phyloP scores from a whole-genome alignment of 1,284 basidiomycete genomes.

The Wallemia mellicola region DNA sequence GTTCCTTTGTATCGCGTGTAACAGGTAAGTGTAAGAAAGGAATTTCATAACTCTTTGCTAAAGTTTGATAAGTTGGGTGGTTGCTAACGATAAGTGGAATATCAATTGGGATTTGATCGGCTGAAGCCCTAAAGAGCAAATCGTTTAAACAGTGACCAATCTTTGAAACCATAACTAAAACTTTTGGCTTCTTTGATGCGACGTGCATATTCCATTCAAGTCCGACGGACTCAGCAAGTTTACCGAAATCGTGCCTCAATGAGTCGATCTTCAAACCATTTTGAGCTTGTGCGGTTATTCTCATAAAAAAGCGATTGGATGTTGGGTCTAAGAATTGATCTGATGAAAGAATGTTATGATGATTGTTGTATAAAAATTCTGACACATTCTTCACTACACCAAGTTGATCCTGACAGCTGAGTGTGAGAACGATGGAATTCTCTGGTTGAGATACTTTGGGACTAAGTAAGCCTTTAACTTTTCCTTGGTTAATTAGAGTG shows the following conservation, averaged over 20 bases:
- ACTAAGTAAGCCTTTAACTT: background rate
- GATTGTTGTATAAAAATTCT: constrained; percentile 9
- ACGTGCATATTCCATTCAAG: constrained; percentile 10
- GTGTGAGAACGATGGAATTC: constrained; percentile 10
- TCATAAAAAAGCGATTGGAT: constrained; percentile 14
- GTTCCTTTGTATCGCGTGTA: constrained; percentile 11
- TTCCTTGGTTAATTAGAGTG: background rate
- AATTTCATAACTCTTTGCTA: constrained; percentile 11
- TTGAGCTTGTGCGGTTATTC: constrained; percentile 1
- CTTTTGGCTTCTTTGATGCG: constrained; percentile 10
- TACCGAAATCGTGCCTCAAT: constrained; percentile 5
- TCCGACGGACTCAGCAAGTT: constrained; percentile 4
- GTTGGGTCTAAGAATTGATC: constrained; percentile 12
- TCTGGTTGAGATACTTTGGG: background rate
- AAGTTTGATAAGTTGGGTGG: constrained; percentile 10
- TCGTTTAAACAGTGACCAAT: constrained; percentile 14
- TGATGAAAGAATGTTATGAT: constrained; percentile 13
- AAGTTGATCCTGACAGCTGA: constrained; percentile 12
- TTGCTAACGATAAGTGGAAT: constrained; percentile 12
- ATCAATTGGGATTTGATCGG: constrained; percentile 2
- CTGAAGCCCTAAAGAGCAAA: constrained; percentile 9
- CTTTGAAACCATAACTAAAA: constrained; percentile 13
- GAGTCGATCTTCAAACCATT: constrained; percentile 2
- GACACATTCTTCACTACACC: constrained; percentile 12
- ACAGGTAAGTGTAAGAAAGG: constrained; percentile 14